Base-by-base conservation (phyloP, 1,284 basidiomycete genomes). In the Clitocybe nebularis region DNA sequence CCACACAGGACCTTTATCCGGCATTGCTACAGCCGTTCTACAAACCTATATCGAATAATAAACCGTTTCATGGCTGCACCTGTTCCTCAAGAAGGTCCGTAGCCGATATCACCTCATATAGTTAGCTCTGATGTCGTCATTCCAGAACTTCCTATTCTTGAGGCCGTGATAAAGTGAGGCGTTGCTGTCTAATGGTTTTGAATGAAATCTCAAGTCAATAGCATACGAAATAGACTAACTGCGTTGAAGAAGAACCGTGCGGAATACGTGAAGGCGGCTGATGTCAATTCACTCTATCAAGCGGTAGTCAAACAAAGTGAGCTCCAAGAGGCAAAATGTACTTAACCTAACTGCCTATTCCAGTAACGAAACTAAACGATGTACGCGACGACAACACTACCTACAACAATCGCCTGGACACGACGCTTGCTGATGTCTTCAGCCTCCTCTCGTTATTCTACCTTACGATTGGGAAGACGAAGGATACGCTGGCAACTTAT, bases 231-330 rank as follows among this genome's bases (percentile, higher is more conserved):
- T 66, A 81, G 85, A 55, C 75, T 89, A 36, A 92, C 89, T 4
- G 90, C 83, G 20, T 79, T 93, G 61, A 93, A 93, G 76, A 89
- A 88, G 74, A 85, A 93, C 70, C 77, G 89, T 56, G 80, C 81
- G 54, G 81, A 90, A 53, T 95, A 86, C 68, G 91, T 94, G 66
- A 91, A 93, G 57, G 77, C 91, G 2, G 85, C 89, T 51, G 95
- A 95, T 72, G 95, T 99, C 43, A 88, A 96, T 64, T 77, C 81
- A 34, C 83, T 98, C 51, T 98, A 98, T 74, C 89, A 93, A 54
- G 80, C 86, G 5, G 90, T 96, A 49, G 89, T 98, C 51, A 94
- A 95, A 63, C 93, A 98, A 77, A 87, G 93, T 91, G 36, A 33
- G 71, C 57, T 22, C 14, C 11, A 10, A 3, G 34, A 10, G 19